A percentile compares a stretch with the other conserved stretches of the same genome.
These are phyloP conservation scores for Clausena lansium DNA, from an alignment of 345 rosid genomes.

Conservation along the genomic window DNA sequence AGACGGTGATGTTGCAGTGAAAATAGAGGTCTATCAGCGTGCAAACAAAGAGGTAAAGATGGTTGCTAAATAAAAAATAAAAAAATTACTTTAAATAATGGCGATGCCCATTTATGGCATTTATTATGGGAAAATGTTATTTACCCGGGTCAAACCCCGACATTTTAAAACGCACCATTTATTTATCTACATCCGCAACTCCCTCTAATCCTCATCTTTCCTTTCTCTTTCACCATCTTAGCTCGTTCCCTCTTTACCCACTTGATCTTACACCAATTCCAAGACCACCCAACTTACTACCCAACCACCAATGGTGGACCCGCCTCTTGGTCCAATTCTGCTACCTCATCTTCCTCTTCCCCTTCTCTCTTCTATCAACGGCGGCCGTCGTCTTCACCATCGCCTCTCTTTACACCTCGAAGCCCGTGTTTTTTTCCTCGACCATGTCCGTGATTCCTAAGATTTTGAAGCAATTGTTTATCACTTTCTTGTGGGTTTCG, in stretches of 20 bases:
- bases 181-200: no score
- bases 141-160: no score
- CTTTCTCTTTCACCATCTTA: conserved; percentile 77
- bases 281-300: conserved; percentile 32
- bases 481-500: conserved; percentile 83
- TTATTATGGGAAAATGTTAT: no score
- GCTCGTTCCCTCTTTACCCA: conserved; percentile 85
- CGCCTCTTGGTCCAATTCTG: conserved; percentile 67
- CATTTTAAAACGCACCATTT: no score
- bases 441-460: conserved; percentile 80
- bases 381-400: conserved; percentile 97
- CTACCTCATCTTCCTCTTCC: conserved; percentile 86
- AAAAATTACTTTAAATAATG: neutral
- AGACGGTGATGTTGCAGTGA: conserved; percentile 76
- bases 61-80: no score
- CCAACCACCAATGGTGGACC: conserved; percentile 69
- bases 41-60: conserved; percentile 88
- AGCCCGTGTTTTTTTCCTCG: conserved; percentile 77
- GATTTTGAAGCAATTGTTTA: conserved; percentile 74
- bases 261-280: conserved; percentile 48
- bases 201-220: conserved; percentile 69
- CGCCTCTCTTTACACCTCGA: conserved; percentile 85
- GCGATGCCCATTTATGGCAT: neutral
- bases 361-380: conserved; percentile 93
- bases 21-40: conserved; percentile 65